These are phyloP conservation scores for Aspergillus persii DNA, from an alignment of 2,329 filamentous ascomycete species.

Conservation along the genomic window DNA sequence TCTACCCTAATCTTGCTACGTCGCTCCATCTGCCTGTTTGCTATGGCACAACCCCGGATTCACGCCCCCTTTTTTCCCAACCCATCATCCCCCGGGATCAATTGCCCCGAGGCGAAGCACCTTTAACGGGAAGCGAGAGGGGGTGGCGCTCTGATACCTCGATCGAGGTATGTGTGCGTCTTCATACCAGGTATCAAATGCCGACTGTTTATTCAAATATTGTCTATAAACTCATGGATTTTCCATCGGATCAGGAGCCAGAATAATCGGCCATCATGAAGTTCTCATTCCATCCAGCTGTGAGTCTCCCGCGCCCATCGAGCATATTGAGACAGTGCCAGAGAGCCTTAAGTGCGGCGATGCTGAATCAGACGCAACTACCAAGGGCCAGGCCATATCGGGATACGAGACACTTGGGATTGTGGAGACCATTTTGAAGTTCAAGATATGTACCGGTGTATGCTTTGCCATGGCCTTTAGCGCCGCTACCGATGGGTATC, in stretches of 20 bases:
- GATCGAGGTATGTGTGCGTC: too few species aligned
- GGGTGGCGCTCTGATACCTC: too few species aligned
- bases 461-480: conserved; percentile 12
- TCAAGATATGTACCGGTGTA: conserved; percentile 1
- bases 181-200: not conserved
- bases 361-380: conserved; percentile 4
- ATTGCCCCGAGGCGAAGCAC: too few species aligned
- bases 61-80: too few species aligned
- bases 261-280: not conserved
- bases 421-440: conserved; percentile 4
- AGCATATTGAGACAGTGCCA: conserved; percentile 1
- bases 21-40: too few species aligned
- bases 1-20: too few species aligned
- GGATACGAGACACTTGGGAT: conserved; percentile 8
- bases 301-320: not conserved
- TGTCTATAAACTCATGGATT: not conserved
- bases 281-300: not conserved
- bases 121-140: too few species aligned
- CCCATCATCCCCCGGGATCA: too few species aligned
- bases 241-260: not conserved
- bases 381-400: conserved; percentile 1
- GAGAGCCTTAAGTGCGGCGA: not conserved
- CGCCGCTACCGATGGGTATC: conserved; percentile 11
- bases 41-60: too few species aligned
- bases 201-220: not conserved